Evolutionary conservation across 208 protist genomes (phyloP), one percentile per base, ranked within the genome.

Genomic region (Naegleria gruberi): DNA sequence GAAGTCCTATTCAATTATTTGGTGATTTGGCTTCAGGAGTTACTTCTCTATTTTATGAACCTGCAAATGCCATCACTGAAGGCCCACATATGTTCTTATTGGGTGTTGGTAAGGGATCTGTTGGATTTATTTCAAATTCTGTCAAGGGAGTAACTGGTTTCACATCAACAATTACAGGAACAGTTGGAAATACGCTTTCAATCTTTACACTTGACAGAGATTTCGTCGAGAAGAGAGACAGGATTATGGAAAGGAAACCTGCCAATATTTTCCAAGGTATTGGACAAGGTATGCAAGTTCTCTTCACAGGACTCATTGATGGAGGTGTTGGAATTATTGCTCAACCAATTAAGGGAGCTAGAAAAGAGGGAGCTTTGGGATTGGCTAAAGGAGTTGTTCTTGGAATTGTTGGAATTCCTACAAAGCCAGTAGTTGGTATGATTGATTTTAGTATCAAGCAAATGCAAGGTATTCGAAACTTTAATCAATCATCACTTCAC

Each of bases 401-500:
- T 34, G 97, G 97, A 82, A 86, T 97, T 15, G 90, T 97, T 46
- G 97, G 97, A 41, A 93, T 97, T 40, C 92, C 96, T 15, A 91
- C 94, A 19, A 96, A 96, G 83, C 97, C 97, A 0, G 89, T 97
- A 45, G 94, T 94, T 0, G 97, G 97, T 19, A 81, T 96, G 8
- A 92, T 98, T 43, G 94, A 92, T 30, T n/a, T 91, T 41, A 57
- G 10, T 30, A 45, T 19, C 8, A 82, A 37, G n/a, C 7, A 15
- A 26, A 82, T 15, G 1, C 37, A 90, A 43, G 90, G 90, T 19
- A 65, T 91, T 34, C 26, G 10, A 10, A 91, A 89, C 37, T 6
- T n/a, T n/a, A n/a, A n/a, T n/a, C n/a, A n/a, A n/a, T n/a, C n/a
- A n/a, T n/a, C n/a, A n/a, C n/a, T n/a, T n/a, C n/a, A n/a, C n/a